phyloP scores from a whole-genome alignment of 192 early-diverging fungal genomes.

The Backusella sp. region DNA sequence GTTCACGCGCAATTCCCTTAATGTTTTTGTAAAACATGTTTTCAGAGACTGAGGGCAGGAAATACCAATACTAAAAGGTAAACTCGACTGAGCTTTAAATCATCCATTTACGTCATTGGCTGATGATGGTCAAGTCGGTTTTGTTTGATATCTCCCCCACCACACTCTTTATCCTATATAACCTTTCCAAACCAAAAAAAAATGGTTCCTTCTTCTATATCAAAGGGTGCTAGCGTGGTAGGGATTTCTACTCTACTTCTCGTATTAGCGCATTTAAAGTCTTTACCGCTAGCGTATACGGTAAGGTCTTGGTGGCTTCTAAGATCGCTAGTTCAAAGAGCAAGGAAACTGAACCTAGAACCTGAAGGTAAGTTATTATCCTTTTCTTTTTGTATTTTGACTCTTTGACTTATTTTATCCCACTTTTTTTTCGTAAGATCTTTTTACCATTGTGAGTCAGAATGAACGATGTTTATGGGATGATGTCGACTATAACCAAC shows the following conservation, averaged over 20 bases:
- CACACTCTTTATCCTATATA: not conserved
- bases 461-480: slow-evolving; percentile 45
- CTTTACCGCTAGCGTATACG: slow-evolving; percentile 44
- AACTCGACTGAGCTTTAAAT: too few species aligned
- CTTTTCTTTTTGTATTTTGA: not conserved
- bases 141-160: too few species aligned
- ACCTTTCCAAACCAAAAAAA: not conserved
- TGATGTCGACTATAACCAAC: slow-evolving; percentile 49
- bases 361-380: slow-evolving; percentile 1
- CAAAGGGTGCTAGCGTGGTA: not conserved
- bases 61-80: too few species aligned
- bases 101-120: too few species aligned
- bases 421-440: slow-evolving; percentile 1
- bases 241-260: slow-evolving; percentile 26
- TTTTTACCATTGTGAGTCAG: slow-evolving; percentile 35
- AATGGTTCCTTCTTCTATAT: not conserved
- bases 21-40: too few species aligned
- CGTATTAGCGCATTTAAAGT: slow-evolving; percentile 37
- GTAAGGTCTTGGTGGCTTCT: slow-evolving; percentile 39
- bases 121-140: too few species aligned
- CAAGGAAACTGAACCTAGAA: slow-evolving; percentile 5
- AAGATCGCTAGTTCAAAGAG: slow-evolving; percentile 19
- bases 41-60: too few species aligned
- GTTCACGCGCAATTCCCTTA: too few species aligned
- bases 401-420: not conserved